Conservation (phyloP, 2,329 filamentous ascomycete genomes). For the Thermothelomyces thermophilus region DNA sequence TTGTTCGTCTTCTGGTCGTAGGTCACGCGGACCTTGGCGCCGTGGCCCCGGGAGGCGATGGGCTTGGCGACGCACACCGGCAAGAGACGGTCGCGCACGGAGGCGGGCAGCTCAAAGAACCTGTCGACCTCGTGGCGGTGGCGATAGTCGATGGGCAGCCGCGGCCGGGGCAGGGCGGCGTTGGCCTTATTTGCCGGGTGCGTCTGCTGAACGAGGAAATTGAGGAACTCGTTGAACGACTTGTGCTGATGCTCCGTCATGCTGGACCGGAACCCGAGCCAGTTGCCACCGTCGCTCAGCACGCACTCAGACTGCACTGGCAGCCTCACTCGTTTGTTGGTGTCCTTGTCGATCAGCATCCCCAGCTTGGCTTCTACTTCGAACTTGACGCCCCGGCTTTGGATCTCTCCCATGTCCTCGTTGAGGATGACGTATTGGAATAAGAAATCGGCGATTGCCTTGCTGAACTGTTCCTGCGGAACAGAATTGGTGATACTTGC, state of each 20-base stretch:
- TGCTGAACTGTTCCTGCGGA: slow-evolving; percentile 69
- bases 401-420: slow-evolving; percentile 57
- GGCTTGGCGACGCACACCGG: slow-evolving; percentile 58
- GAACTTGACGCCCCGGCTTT: slow-evolving; percentile 62
- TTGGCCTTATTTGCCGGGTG: slow-evolving; percentile 47
- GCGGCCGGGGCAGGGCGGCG: slow-evolving; percentile 32
- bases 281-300: slow-evolving; percentile 49
- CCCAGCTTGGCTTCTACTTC: slow-evolving; percentile 96
- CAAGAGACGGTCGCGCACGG: slow-evolving; percentile 48
- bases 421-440: slow-evolving; percentile 64
- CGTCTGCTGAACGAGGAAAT: slow-evolving; percentile 56
- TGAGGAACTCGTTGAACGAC: slow-evolving; percentile 77
- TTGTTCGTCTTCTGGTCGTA: slow-evolving; percentile 65
- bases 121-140: slow-evolving; percentile 78
- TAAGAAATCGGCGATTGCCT: slow-evolving; percentile 72
- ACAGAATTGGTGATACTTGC: slow-evolving; percentile 61
- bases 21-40: slow-evolving; percentile 64
- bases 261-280: slow-evolving; percentile 70
- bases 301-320: slow-evolving; percentile 66
- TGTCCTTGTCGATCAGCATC: slow-evolving; percentile 67
- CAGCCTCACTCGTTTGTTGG: slow-evolving; percentile 60
- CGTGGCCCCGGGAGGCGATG: slow-evolving; percentile 47
- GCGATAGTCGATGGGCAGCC: slow-evolving; percentile 67
- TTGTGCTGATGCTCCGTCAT: slow-evolving; percentile 87
- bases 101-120: slow-evolving; percentile 68